phyloP scores from a whole-genome alignment of 1,139 yeast genomes.

The Pichia terricola region DNA sequence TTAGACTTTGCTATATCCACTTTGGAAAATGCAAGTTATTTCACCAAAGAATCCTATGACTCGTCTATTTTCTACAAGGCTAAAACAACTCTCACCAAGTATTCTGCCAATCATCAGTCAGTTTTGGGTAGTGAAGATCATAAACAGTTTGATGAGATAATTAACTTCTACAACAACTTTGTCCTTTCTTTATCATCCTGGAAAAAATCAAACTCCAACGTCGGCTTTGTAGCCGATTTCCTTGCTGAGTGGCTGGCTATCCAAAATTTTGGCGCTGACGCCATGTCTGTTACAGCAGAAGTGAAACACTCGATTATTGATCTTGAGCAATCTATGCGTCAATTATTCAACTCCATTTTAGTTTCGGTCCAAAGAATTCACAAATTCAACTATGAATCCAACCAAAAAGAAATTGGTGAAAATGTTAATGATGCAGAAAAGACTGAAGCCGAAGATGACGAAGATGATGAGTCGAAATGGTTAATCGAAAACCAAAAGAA shows the following conservation, averaged over 20 bases:
- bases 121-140: conserved; percentile 10
- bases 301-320: conserved; percentile 26
- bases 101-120: not conserved
- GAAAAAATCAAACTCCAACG: conserved; percentile 24
- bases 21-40: conserved; percentile 21
- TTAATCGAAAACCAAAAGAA: conserved; percentile 40
- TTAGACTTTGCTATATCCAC: conserved; percentile 38
- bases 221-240: conserved; percentile 39
- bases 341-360: conserved; percentile 51
- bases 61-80: conserved; percentile 13
- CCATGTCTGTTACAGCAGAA: conserved; percentile 22
- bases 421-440: not conserved
- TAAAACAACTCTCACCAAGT: conserved; percentile 1
- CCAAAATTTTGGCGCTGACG: conserved; percentile 9
- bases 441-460: conserved; percentile 1
- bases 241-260: conserved; percentile 32
- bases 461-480: conserved; percentile 56
- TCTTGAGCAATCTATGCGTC: conserved; percentile 40
- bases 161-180: conserved; percentile 16
- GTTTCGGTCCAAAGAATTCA: conserved; percentile 55
- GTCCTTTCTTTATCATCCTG: conserved; percentile 22
- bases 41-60: conserved; percentile 7
- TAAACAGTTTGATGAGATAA: conserved; percentile 5
- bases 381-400: conserved; percentile 27
- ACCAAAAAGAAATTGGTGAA: conserved; percentile 4